Evolutionary conservation across 2,329 filamentous ascomycete genomes (phyloP), one percentile per base, ranked within the genome.

Genomic region (Hypoxylon sp.): DNA sequence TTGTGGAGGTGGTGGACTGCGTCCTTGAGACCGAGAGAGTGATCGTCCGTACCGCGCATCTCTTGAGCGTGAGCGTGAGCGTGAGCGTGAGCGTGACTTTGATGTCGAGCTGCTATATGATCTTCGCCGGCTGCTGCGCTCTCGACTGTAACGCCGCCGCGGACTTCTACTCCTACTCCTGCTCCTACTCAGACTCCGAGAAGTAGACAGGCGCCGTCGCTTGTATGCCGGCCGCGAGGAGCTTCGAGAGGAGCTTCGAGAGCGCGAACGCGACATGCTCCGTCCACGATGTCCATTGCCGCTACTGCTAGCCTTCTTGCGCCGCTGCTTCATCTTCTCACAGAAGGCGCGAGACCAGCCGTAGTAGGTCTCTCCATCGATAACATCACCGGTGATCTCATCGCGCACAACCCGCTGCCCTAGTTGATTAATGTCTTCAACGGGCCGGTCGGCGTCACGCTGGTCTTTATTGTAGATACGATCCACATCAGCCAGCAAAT

Each of bases 331-430:
- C 91, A 96, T 96, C 73, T 91, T 91, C 70, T 92, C 84, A 75
- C 92, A 96, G 71, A 97, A 96, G 0, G 82, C 82, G 38, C 87
- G 85, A 4, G 93, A 95, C 93, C 93, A 97, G 65, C 93, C 93
- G 75, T 96, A 96, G 76, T 96, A 96, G 0, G 91, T 92, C 67
- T 92, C 89, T 1, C 89, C 89, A 5, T 84, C 83, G 5, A 89
- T 75, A 1, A 89, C 79, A 2, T 91, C 87, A 0, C 89, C 89
- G 0, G 87, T 90, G n/a, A 87, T 80, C 69, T 90, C 87, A 70
- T 93, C 88, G 2, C 87, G 76, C 16, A 89, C 80, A 54, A 93
- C 81, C 14, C 84, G 79, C 75, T 96, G 90, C 9, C 93, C 93
- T 62, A 96, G 82, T 68, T 90, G 88, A 73, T 93, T 90, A n/a